A percentile compares a stretch with the other conserved stretches of the same genome.
These are phyloP conservation scores for Kodamaea fukazawae DNA, from an alignment of 805 yeast species.

Conservation along the genomic window DNA sequence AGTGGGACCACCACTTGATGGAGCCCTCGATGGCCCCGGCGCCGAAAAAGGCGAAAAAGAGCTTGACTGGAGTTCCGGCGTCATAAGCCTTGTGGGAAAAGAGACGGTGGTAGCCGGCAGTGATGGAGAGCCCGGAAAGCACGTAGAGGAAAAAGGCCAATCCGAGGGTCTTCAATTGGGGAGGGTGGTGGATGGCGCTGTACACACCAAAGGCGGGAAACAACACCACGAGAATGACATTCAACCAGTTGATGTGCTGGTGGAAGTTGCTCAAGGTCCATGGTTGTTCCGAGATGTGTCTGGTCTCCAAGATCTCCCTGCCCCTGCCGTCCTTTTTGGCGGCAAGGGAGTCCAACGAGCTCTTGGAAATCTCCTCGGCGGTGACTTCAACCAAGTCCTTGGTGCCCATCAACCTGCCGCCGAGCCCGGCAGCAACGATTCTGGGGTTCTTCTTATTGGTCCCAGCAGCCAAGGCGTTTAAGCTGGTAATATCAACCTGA, in stretches of 20 bases:
- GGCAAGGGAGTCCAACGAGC: slow-evolving; percentile 43
- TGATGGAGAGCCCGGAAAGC: slow-evolving; percentile 69
- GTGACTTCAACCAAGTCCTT: slow-evolving; percentile 66
- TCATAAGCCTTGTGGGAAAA: slow-evolving; percentile 75
- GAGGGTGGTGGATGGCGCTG: slow-evolving; percentile 45
- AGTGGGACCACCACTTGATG: slow-evolving; percentile 86
- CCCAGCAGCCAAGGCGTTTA: slow-evolving; percentile 81
- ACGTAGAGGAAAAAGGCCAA: slow-evolving; percentile 54
- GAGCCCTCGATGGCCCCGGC: slow-evolving; percentile 84
- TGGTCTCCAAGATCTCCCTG: slow-evolving; percentile 34
- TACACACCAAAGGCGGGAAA: slow-evolving; percentile 57
- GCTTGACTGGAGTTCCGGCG: slow-evolving; percentile 57
- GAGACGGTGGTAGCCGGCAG: slow-evolving; percentile 81
- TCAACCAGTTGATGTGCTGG: slow-evolving; percentile 76
- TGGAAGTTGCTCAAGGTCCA: slow-evolving; percentile 75
- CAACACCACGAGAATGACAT: slow-evolving; percentile 58
- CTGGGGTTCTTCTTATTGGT: slow-evolving; percentile 66
- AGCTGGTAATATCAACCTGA: slow-evolving; percentile 58
- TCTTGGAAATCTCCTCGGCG: slow-evolving; percentile 58
- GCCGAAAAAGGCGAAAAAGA: slow-evolving; percentile 73
- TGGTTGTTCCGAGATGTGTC: slow-evolving; percentile 74
- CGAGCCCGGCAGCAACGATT: slow-evolving; percentile 73
- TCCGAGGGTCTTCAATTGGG: slow-evolving; percentile 49
- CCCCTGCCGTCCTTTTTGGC: slow-evolving; percentile 33
- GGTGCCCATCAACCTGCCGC: slow-evolving; percentile 80